phyloP scores from a whole-genome alignment of 768 basidiomycete genomes.

The Pholiota molesta region DNA sequence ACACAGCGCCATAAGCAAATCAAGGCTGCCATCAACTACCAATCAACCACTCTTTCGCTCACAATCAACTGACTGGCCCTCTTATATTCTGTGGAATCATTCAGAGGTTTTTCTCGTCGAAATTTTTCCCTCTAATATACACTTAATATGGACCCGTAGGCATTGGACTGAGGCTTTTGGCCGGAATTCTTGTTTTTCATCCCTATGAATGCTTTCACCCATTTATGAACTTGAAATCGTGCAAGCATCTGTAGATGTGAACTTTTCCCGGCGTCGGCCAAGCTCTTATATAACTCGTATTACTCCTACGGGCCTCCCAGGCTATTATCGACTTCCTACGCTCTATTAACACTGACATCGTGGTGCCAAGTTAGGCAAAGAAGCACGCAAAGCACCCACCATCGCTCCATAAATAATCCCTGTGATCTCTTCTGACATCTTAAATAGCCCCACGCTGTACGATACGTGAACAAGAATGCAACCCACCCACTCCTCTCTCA shows the following conservation, averaged over 20 bases:
- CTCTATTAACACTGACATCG: not conserved
- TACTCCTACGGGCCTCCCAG: not conserved
- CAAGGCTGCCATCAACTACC: no score
- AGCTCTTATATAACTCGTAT: not conserved
- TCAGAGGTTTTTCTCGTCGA: not conserved
- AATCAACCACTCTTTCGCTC: no score
- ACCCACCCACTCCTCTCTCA: no score
- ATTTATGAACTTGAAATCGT: not conserved
- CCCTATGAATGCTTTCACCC: not conserved
- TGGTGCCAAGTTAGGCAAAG: not conserved
- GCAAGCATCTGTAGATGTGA: not conserved
- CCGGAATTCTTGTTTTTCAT: not conserved
- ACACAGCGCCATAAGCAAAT: no score
- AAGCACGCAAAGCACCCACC: not conserved
- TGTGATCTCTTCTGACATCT: no score
- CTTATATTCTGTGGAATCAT: no score
- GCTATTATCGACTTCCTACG: not conserved
- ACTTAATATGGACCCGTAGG: no score
- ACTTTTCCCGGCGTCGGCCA: not conserved
- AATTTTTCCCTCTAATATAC: no score
- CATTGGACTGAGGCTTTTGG: no score
- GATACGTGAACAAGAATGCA: no score
- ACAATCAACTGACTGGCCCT: no score
- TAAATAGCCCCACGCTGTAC: no score
- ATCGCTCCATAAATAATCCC: not conserved